Base-by-base conservation (phyloP, 129 eudicot species). In the Ambrosia artemisiifolia region DNA sequence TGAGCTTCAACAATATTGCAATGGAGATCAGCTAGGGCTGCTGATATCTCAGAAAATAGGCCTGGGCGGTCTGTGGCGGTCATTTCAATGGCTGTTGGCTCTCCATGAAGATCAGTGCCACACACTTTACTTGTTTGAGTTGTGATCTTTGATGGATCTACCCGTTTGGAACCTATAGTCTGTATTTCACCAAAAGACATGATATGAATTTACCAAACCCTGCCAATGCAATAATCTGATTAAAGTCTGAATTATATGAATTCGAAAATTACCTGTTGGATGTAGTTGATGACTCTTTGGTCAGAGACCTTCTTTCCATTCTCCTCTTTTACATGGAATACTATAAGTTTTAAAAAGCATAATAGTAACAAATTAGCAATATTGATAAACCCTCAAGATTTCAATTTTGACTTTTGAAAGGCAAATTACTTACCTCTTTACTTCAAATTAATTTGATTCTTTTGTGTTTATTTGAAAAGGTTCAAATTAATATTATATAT, bases 1-100 rank as follows among this genome's bases (percentile, higher is more conserved):
- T 90, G 96, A 17, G 96, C 96, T 80, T 90, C 89, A 3, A 87
- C 82, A 11, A 90, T 79, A 82, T 90, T 90, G 65, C 93, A 87
- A 9, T 75, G 88, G 73, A 90, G 90, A 59, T 90, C 94, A 3
- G 91, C 87, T 24, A 90, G 55, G 64, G 91, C 94, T 4, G 96
- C 96, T 51, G 96, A 90, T 79, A 90, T 87, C 84, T 90, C 96
- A 0, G 96, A 87, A 55, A 90, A 85, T 28, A 90, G 70, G 48
- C 96, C 96, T 0, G 94, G 96, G 47, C 96, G 68, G 80, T 90
- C 96, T 12, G 76, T 77, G 54, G 84, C 94, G 0, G 87, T 81
- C 91, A 90, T 83, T 71, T 90, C 96, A 5, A 90, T 87, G 35
- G 85, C 88, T 34, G 79, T 85, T 24, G 80, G 88, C 49, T 79